These are phyloP conservation scores for Chytridium lagenaria DNA, from an alignment of 371 early-diverging fungal genomes.

Conservation along the genomic window DNA sequence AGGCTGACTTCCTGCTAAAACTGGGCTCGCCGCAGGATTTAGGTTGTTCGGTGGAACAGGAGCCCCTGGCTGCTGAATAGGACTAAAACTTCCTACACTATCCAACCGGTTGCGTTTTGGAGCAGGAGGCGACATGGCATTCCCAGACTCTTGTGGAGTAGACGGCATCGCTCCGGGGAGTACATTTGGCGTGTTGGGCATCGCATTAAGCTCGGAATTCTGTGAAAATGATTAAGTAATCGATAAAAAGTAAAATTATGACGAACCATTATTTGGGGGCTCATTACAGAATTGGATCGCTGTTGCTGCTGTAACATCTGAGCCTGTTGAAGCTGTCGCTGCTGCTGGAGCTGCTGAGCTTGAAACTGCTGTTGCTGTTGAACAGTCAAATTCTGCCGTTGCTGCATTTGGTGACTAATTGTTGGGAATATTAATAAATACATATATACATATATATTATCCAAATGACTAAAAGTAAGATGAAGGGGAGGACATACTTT, in stretches of 20 bases:
- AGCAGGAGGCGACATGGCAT: conserved; percentile 15
- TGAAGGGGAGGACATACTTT: no score
- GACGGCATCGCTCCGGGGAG: conserved; percentile 18
- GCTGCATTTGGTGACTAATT: background rate
- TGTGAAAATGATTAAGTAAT: background rate
- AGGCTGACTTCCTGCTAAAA: conserved; percentile 14
- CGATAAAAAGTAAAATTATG: background rate
- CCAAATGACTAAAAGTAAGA: no score
- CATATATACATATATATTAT: no score
- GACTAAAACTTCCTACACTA: conserved; percentile 19
- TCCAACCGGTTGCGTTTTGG: conserved; percentile 16
- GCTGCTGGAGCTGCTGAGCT: conserved; percentile 10
- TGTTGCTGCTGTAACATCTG: conserved; percentile 15
- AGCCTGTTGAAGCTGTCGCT: no score
- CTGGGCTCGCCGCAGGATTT: conserved; percentile 21
- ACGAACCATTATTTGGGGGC: conserved; percentile 18
- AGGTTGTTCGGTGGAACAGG: conserved; percentile 11
- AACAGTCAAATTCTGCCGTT: background rate
- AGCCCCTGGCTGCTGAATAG: conserved; percentile 18
- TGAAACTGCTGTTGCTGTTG: conserved; percentile 26
- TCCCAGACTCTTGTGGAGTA: conserved; percentile 2
- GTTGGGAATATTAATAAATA: no score
- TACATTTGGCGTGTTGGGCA: conserved; percentile 7
- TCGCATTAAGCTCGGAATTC: conserved; percentile 6
- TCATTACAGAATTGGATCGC: conserved; percentile 9